Conservation (phyloP, 441 rosid genomes). For the Cnidoscolus chayamansa region DNA sequence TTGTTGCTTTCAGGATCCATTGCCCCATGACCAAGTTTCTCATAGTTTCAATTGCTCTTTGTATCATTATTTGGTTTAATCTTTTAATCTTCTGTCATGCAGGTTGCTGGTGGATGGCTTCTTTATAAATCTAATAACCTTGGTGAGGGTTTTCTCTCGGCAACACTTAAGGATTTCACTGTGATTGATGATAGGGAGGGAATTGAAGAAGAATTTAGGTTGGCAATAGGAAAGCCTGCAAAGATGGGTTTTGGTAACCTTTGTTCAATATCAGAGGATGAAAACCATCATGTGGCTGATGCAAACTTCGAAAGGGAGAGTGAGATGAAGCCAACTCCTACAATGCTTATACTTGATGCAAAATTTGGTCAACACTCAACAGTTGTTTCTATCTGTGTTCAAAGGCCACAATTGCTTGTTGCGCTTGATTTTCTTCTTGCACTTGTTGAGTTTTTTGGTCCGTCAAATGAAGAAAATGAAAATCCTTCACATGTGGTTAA, state of each 20-base stretch:
- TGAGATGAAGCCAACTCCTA: constrained; percentile 54
- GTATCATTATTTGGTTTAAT: not conserved
- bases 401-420: constrained; percentile 94
- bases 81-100: constrained; percentile 25
- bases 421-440: constrained; percentile 96
- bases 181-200: constrained; percentile 95
- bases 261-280: constrained; percentile 29
- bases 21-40: not conserved
- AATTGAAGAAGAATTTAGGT: constrained; percentile 71
- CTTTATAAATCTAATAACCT: constrained; percentile 68
- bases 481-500: constrained; percentile 47
- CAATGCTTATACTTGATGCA: constrained; percentile 94
- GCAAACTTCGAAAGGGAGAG: constrained; percentile 32
- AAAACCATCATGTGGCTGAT: constrained; percentile 32
- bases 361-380: constrained; percentile 67
- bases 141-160: constrained; percentile 76
- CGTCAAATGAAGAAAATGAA: constrained; percentile 71
- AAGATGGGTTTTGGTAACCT: constrained; percentile 40
- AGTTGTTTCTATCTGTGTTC: constrained; percentile 60
- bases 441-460: constrained; percentile 90
- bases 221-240: constrained; percentile 78
- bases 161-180: constrained; percentile 79
- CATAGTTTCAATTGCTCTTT: not conserved
- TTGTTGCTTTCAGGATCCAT: not conserved
- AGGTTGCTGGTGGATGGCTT: constrained; percentile 88